Base-by-base conservation (phyloP, 1,284 basidiomycete genomes). In the Cystobasidiaceae sp. region DNA sequence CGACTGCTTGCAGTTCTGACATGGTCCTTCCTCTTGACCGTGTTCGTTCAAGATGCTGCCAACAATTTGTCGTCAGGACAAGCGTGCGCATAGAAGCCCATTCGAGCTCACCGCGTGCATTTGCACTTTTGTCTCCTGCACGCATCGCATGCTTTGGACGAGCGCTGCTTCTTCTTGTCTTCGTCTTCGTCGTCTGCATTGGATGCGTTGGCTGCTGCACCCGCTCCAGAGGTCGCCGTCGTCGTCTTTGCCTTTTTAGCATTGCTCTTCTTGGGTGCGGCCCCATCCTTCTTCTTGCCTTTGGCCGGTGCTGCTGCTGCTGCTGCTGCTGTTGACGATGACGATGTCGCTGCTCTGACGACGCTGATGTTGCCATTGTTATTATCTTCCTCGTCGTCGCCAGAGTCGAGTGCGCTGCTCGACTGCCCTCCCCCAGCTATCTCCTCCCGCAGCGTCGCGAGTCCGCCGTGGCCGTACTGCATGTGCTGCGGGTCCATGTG, bases 31-130 rank as follows among this genome's bases (percentile, higher is more conserved):
- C 54, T 62, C 59, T 19, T 83, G 82, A 55, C 77, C 60, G 17
- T 60, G 78, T 3, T 75, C 75, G 37, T 79, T 79, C 39, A 80
- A 37, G 45, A 65, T 71, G 45, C 85, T 81, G n/a, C n/a, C n/a
- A n/a, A n/a, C n/a, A n/a, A n/a, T n/a, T n/a, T 56, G 33, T 41
- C 5, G 3, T 4, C 8, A 33, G n/a, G n/a, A 23, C 3, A 2
- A 34, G 23, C 23, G 21, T 44, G 15, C 9, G 2, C 32, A 6
- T 19, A 13, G 11, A 30, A 43, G 37, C 11, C 32, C 19, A 6
- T 11, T 11, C 32, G 8, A 39, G n/a, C 54, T 15, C 54, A 56
- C 54, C 54, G 30, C 33, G 33, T 34, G 15, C 46, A 62, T 28
- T 51, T 50, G 30, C 56, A 52, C 41, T 62, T 62, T 28, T 49